A percentile compares a stretch with the other conserved stretches of the same genome.
phyloP scores from a whole-genome alignment of 225 moss, liverwort and hornwort species.

The Bryum argenteum region DNA sequence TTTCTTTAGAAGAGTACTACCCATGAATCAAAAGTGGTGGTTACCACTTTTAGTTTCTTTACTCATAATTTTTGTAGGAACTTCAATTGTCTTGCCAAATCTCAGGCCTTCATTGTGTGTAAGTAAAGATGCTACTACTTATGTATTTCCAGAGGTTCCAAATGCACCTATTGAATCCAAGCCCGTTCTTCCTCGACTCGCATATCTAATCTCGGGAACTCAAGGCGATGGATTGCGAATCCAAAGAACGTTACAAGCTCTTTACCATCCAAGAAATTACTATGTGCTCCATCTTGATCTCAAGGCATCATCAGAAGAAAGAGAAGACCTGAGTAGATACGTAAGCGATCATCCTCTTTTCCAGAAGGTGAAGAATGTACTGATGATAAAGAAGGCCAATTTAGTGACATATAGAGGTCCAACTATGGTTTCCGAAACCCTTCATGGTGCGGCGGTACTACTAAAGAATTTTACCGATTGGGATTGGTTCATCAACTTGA shows the following conservation, averaged over 20 bases:
- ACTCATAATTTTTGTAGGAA: conserved; percentile 40
- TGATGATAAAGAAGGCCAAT: conserved; percentile 87
- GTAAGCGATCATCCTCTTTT: conserved; percentile 59
- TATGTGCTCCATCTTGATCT: conserved; percentile 80
- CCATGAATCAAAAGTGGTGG: conserved; percentile 67
- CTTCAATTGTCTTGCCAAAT: conserved; percentile 47
- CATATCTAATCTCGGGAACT: conserved; percentile 70
- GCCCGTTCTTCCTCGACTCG: conserved; percentile 61
- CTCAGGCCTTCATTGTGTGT: conserved; percentile 35
- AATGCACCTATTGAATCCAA: conserved; percentile 15
- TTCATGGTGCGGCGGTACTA: conserved; percentile 88
- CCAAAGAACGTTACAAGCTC: conserved; percentile 68
- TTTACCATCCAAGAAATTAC: conserved; percentile 86
- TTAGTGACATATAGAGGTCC: conserved; percentile 92
- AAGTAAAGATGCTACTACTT: conserved; percentile 7
- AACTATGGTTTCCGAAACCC: conserved; percentile 84
- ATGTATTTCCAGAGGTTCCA: conserved; percentile 16
- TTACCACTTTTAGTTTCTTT: conserved; percentile 45
- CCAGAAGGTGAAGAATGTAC: conserved; percentile 69
- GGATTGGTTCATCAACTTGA: conserved; percentile 99
- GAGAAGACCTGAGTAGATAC: conserved; percentile 63
- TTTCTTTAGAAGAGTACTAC: conserved; percentile 22
- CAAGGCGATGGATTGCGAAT: conserved; percentile 64
- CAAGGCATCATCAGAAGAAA: conserved; percentile 60
- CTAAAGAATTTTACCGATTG: conserved; percentile 74